Evolutionary conservation across 2,329 filamentous ascomycete genomes (phyloP), one percentile per base, ranked within the genome.

Genomic region (Xylogone sp.): DNA sequence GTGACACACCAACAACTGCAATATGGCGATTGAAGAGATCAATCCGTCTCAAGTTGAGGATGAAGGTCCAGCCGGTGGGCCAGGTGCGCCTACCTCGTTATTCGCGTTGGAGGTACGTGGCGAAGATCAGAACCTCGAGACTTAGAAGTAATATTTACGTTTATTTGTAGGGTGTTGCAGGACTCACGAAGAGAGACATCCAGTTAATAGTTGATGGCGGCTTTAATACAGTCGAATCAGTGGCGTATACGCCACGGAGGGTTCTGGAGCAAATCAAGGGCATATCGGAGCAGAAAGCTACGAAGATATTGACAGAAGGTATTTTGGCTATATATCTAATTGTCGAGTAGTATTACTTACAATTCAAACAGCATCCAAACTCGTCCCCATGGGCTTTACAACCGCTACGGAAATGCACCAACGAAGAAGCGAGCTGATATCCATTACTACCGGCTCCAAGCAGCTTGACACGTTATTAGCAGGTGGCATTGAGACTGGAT

Each of bases 401-500:
- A 99, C 94, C 0, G 94, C 94, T 3, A 99, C 94, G 0, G 95
- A 99, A 72, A 99, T 99, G 92, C 95, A 99, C 67, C 90, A 93
- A 62, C 87, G 94, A 58, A 85, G 95, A 69, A 97, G 91, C 70
- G 94, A 97, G 71, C 82, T 99, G 53, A 99, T 99, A 60, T 97
- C 92, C 13, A 96, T 99, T 59, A 97, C 94, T 3, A 99, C 94
- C 2, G 94, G 95, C 53, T 97, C 94, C 8, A 99, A 99, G 73
- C 92, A 97, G 65, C 81, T 99, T 9, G 94, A 99, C 67, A 97
- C 94, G 13, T 77, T 99, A 20, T 81, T 99, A 16, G 94, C 93
- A 24, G 94, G 94, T 62, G 94, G 94, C 53, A 82, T 99, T 47
- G 95, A 99, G 71, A 99, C 94, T 0, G 95, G 95, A 43, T 97